Conservation (phyloP, 768 basidiomycete genomes). For the Lepiota brunneoincarnata region DNA sequence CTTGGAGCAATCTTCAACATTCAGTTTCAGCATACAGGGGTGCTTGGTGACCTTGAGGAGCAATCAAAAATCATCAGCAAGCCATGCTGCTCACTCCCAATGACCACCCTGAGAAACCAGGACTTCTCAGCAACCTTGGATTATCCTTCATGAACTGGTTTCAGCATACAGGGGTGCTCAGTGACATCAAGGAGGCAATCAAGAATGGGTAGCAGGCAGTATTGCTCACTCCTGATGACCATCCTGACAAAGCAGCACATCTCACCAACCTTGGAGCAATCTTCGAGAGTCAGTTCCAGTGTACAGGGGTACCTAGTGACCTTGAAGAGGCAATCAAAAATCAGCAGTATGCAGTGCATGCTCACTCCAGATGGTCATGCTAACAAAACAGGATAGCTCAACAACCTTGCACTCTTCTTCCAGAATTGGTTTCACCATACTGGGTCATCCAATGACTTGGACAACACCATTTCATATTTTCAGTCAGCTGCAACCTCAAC, state of each 20-base stretch:
- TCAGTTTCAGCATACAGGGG: neutral
- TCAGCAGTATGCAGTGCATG: neutral
- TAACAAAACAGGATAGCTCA: neutral
- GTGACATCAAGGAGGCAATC: neutral
- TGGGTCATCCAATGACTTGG: neutral
- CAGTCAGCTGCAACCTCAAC: slow-evolving; percentile 1
- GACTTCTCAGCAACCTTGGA: neutral
- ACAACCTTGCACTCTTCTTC: neutral
- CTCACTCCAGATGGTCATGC: neutral
- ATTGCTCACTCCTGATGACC: neutral
- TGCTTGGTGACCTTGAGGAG: neutral
- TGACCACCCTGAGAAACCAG: slow-evolving; percentile 2
- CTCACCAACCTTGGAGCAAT: neutral
- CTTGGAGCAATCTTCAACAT: slow-evolving; percentile 16
- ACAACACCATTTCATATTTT: neutral
- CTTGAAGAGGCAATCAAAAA: neutral
- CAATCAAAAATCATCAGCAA: neutral
- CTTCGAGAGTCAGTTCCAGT: neutral
- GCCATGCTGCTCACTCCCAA: neutral
- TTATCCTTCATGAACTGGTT: neutral
- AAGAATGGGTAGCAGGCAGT: neutral
- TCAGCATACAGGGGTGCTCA: neutral
- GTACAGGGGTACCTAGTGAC: neutral
- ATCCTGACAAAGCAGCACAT: neutral
- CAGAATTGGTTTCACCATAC: neutral